These are phyloP conservation scores for Bipolaris zeicola DNA, from an alignment of 2,329 filamentous ascomycete species.

Conservation along the genomic window DNA sequence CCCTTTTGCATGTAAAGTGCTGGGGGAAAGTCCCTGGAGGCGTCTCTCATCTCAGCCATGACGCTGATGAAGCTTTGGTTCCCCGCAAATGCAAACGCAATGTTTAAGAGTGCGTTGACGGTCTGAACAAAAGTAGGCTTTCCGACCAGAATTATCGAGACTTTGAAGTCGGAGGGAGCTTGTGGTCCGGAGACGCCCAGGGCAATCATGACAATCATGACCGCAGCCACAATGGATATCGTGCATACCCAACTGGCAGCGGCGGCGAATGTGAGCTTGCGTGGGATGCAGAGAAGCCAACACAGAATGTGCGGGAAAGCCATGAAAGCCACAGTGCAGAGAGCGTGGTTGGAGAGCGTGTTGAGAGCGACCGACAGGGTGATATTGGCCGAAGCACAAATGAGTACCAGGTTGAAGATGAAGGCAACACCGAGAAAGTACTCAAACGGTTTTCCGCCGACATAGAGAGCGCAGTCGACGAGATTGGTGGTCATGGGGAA, in stretches of 20 bases:
- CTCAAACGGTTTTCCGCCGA: conserved; percentile 36
- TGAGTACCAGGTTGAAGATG: conserved; percentile 36
- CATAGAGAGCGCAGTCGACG: conserved; percentile 37
- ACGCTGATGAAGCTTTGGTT: conserved; percentile 71
- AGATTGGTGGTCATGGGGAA: conserved; percentile 40
- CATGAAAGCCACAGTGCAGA: conserved; percentile 69
- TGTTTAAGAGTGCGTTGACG: conserved; percentile 56
- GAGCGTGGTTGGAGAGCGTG: conserved; percentile 64
- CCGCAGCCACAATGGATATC: conserved; percentile 66
- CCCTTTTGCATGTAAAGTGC: conserved; percentile 64
- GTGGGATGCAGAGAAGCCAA: conserved; percentile 63
- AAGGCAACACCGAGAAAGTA: conserved; percentile 33
- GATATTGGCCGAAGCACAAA: conserved; percentile 37
- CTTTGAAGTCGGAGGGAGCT: conserved; percentile 35
- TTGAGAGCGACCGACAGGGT: conserved; percentile 65
- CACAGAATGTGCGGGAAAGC: conserved; percentile 65
- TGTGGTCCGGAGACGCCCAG: conserved; percentile 60
- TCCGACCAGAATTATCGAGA: conserved; percentile 28
- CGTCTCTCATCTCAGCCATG: conserved; percentile 67
- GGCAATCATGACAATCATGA: conserved; percentile 70
- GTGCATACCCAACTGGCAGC: conserved; percentile 62
- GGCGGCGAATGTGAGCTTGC: conserved; percentile 66
- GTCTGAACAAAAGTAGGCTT: conserved; percentile 36
- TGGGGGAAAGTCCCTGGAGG: conserved; percentile 62
- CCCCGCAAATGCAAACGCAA: conserved; percentile 71